A percentile compares a stretch with the other conserved stretches of the same genome.
These are phyloP conservation scores for Phytomonas sp. DNA, from an alignment of 208 protist species.

Conservation along the genomic window DNA sequence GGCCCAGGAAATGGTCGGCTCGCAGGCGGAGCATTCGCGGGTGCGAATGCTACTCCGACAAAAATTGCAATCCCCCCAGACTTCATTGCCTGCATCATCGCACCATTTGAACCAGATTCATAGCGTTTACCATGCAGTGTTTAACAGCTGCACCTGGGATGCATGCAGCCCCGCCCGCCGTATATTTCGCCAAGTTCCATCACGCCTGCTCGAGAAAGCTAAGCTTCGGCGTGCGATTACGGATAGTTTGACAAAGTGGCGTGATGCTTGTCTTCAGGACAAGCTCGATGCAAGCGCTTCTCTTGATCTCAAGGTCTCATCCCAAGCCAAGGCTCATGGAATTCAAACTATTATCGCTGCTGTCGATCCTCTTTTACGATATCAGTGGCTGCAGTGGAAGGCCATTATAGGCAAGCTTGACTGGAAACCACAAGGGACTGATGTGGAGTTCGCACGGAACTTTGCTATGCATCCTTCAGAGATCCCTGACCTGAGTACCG, in stretches of 20 bases:
- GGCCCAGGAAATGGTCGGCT: constrained; percentile 17
- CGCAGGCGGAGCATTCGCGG: constrained; percentile 10
- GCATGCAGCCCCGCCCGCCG: constrained; percentile 36
- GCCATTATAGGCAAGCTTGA: constrained; percentile 21
- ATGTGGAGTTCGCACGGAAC: neutral
- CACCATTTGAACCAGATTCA: neutral
- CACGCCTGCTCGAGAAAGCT: constrained; percentile 59
- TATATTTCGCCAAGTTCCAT: constrained; percentile 32
- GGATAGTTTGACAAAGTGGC: constrained; percentile 13
- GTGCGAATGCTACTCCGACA: constrained; percentile 21
- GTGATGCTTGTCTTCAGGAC: constrained; percentile 4
- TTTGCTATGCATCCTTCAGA: neutral
- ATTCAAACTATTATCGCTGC: neutral
- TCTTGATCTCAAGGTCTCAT: neutral
- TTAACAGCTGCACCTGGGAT: constrained; percentile 70
- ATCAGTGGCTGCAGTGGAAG: constrained; percentile 31
- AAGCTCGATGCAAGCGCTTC: neutral
- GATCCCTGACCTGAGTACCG: constrained; percentile 17
- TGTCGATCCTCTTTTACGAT: constrained; percentile 24
- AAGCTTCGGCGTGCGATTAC: constrained; percentile 12
- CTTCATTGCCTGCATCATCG: constrained; percentile 3
- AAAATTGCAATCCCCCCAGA: constrained; percentile 12
- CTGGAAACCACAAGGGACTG: neutral
- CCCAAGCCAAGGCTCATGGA: neutral
- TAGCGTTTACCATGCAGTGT: constrained; percentile 9